These are phyloP conservation scores for Camptophora hylomeconis DNA, from an alignment of 2,329 filamentous ascomycete species.

Conservation along the genomic window DNA sequence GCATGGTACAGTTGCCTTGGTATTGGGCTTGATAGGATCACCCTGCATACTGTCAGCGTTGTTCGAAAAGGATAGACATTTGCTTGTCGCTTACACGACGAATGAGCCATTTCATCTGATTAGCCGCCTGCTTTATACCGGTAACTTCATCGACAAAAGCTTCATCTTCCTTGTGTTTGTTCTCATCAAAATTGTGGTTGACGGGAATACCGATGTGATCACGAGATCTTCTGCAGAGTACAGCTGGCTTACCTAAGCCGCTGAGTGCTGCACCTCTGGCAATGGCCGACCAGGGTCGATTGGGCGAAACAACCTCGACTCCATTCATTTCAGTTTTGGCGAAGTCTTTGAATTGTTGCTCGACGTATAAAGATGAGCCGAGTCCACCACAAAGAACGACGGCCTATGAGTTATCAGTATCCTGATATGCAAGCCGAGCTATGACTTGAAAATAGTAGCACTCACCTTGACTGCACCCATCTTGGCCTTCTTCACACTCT, in stretches of 20 bases:
- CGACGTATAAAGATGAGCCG: conserved; percentile 9
- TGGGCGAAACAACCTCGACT: background rate
- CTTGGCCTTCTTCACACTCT: conserved; percentile 3
- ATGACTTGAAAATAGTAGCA: background rate
- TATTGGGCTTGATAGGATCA: too few species aligned
- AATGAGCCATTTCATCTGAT: conserved; percentile 2
- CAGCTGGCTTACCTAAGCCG: conserved; percentile 1
- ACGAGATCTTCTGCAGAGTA: conserved; percentile 5
- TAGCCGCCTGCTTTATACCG: conserved; percentile 1
- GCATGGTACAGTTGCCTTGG: too few species aligned
- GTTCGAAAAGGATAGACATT: too few species aligned
- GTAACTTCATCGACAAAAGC: conserved; percentile 5
- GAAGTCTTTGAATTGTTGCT: conserved; percentile 5
- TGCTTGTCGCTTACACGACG: conserved; percentile 1
- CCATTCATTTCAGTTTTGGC: background rate
- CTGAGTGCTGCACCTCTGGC: conserved; percentile 10
- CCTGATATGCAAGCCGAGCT: too few species aligned
- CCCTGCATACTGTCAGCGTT: too few species aligned
- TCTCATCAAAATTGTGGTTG: conserved; percentile 8
- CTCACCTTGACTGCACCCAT: conserved; percentile 1
- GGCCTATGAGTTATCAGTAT: conserved; percentile 5
- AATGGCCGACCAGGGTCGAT: conserved; percentile 11
- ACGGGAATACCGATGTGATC: conserved; percentile 7
- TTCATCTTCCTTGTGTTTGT: conserved; percentile 6
- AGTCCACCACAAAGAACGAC: conserved; percentile 9